Base-by-base conservation (phyloP, 2,329 filamentous ascomycete species). In the Juglanconis sp. region DNA sequence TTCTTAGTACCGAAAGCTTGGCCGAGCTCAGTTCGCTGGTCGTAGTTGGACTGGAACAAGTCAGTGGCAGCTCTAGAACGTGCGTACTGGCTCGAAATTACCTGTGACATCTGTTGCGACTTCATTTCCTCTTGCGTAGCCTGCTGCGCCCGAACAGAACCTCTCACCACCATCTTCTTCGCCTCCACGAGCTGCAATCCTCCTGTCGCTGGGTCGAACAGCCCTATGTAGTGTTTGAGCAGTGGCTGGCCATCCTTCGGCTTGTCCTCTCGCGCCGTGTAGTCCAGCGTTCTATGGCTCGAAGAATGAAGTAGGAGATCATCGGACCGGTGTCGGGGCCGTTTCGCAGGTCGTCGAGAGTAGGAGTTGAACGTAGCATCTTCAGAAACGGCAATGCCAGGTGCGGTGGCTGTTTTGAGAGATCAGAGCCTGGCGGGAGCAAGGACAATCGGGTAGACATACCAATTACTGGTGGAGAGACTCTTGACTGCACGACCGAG, bases 1-100 rank as follows among this genome's bases (percentile, higher is more conserved):
- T 93, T 94, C 78, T 91, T 92, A 32, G 90, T 94, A 72, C 91
- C 91, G 69, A 96, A 96, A 36, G 88, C 86, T 67, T 90, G 82
- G 46, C 89, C 90, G 11, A 96, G 85, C 2, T 87, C 84, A 67
- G 86, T 87, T 66, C 84, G 85, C 69, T 84, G 83, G 34, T 88
- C 83, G 67, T 82, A 76, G 68, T 82, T 82, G 49, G 77, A 82
- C 85, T 87, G 72, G 65, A 70, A 66, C 42, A 66, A 55, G 32
- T 54, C 44, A 61, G 61, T 40, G 38, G 10, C 11, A 34, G 7
- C 15, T 38, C 24, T 5, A 7, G 15, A 56, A 6, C 2, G 24
- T 9, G 24, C 7, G 40, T 13, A 44, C 48, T 24, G 34, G 46
- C 8, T n/a, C 11, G 34, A 48, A 53, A 70, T 60, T 69, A 78